Percentiles rank a stretch among this genome's conserved stretches.
Conservation (phyloP, 352 stramenopile genomes). For the Hyphochytrium catenoides region DNA sequence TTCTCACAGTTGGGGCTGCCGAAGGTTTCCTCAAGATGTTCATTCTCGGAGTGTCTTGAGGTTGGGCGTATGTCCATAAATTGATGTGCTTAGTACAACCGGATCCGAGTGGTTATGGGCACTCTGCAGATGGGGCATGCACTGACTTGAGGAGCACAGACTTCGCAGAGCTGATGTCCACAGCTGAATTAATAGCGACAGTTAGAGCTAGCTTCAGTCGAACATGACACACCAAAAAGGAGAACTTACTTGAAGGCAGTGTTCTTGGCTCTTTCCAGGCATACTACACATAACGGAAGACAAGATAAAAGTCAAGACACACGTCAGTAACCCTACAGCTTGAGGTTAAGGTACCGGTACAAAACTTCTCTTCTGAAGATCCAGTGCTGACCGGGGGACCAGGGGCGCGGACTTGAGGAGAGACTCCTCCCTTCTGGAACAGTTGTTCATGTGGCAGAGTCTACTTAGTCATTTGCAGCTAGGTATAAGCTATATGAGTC, state of each 20-base stretch:
- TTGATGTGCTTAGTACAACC: no score
- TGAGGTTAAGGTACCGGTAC: slow-evolving; percentile 15
- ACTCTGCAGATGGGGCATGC: slow-evolving; percentile 43
- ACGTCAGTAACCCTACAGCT: slow-evolving; percentile 2
- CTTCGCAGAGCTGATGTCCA: slow-evolving; percentile 41
- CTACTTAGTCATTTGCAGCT: neutral
- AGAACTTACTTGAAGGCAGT: slow-evolving; percentile 34
- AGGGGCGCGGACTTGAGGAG: no score
- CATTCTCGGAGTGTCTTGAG: no score
- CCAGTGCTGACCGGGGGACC: no score
- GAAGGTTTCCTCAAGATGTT: no score
- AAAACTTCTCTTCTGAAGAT: no score
- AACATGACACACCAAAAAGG: slow-evolving; percentile 51
- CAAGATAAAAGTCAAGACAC: neutral
- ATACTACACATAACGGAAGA: slow-evolving; percentile 12
- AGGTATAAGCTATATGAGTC: neutral
- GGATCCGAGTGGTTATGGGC: slow-evolving; percentile 40
- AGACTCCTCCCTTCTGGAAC: slow-evolving; percentile 22
- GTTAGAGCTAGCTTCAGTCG: no score
- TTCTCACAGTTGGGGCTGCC: no score
- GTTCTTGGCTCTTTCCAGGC: slow-evolving; percentile 27
- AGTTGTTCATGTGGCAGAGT: slow-evolving; percentile 18
- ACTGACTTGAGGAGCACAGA: slow-evolving; percentile 21
- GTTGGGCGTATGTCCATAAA: no score
- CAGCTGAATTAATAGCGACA: no score